Evolutionary conservation across 768 basidiomycete species (phyloP).

Genomic region (Lentinula boryana): DNA sequence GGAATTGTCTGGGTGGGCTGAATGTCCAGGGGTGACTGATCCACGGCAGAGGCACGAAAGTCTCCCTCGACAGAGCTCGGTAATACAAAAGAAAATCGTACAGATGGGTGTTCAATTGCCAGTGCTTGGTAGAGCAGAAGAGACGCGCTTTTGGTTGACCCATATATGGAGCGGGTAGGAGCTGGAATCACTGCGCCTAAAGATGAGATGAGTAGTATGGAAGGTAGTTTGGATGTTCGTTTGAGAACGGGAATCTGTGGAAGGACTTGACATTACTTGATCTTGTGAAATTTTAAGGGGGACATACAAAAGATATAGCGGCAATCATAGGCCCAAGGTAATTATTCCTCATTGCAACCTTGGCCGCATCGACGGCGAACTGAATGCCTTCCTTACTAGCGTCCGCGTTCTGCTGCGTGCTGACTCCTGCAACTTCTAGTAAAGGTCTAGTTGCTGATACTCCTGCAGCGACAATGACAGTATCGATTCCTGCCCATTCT

Average conservation of each 20-base stretch:
- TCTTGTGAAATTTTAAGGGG: neutral
- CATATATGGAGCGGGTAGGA: slow-evolving; percentile 82
- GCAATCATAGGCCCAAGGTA: slow-evolving; percentile 65
- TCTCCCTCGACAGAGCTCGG: slow-evolving; percentile 71
- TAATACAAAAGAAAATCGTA: slow-evolving; percentile 56
- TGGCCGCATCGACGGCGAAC: slow-evolving; percentile 48
- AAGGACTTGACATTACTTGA: neutral
- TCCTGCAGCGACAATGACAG: slow-evolving; percentile 75
- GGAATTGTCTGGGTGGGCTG: slow-evolving; percentile 21
- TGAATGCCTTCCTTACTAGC: slow-evolving; percentile 49
- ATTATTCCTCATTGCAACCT: slow-evolving; percentile 55
- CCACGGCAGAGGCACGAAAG: slow-evolving; percentile 78
- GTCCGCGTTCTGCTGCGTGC: slow-evolving; percentile 15
- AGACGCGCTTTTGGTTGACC: slow-evolving; percentile 76
- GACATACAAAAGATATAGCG: slow-evolving; percentile 65
- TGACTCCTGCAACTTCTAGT: slow-evolving; percentile 47
- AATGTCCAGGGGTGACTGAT: slow-evolving; percentile 31
- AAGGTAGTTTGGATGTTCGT: slow-evolving; percentile 56
- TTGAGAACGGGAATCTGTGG: slow-evolving; percentile 71
- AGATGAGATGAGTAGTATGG: slow-evolving; percentile 75
- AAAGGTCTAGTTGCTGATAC: slow-evolving; percentile 78
- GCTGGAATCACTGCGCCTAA: slow-evolving; percentile 77
- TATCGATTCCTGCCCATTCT: slow-evolving; percentile 51
- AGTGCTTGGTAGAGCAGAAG: slow-evolving; percentile 74
- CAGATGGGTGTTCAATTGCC: slow-evolving; percentile 70